These are phyloP conservation scores for Lactarius hengduanensis DNA, from an alignment of 768 basidiomycete genomes.

Conservation along the genomic window DNA sequence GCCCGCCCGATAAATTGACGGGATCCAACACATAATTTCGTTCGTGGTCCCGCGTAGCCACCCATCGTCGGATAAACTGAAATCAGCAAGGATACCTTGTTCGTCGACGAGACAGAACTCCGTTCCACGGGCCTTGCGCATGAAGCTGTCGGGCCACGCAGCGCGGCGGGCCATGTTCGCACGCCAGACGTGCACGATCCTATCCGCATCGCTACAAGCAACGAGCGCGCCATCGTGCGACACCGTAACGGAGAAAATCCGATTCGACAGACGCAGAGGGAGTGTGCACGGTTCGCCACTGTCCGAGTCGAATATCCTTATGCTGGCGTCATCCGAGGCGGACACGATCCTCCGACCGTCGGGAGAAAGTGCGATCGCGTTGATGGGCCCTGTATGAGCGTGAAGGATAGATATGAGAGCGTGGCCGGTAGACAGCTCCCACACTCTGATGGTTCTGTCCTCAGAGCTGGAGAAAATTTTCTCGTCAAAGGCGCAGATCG, in stretches of 20 bases:
- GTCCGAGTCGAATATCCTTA: slow-evolving; percentile 19
- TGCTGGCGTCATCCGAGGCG: slow-evolving; percentile 15
- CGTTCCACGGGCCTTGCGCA: neutral
- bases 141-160: slow-evolving; percentile 16
- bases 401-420: slow-evolving; percentile 32
- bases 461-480: slow-evolving; percentile 21
- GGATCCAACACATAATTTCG: slow-evolving; percentile 19
- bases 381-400: slow-evolving; percentile 29
- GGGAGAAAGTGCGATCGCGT: slow-evolving; percentile 3
- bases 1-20: slow-evolving; percentile 15
- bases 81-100: slow-evolving; percentile 12
- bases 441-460: slow-evolving; percentile 21
- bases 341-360: slow-evolving; percentile 14
- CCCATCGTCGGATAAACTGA: neutral
- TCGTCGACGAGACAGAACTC: slow-evolving; percentile 21
- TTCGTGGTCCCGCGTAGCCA: slow-evolving; percentile 19
- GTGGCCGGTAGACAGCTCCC: slow-evolving; percentile 13
- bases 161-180: slow-evolving; percentile 3
- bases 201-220: slow-evolving; percentile 7
- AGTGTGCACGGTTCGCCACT: slow-evolving; percentile 12
- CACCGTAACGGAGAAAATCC: slow-evolving; percentile 3
- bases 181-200: slow-evolving; percentile 10
- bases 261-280: neutral
- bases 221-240: slow-evolving; percentile 16
- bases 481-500: slow-evolving; percentile 6